Evolutionary conservation across 441 rosid species (phyloP).

Genomic region (Gossypium schwendimanii): DNA sequence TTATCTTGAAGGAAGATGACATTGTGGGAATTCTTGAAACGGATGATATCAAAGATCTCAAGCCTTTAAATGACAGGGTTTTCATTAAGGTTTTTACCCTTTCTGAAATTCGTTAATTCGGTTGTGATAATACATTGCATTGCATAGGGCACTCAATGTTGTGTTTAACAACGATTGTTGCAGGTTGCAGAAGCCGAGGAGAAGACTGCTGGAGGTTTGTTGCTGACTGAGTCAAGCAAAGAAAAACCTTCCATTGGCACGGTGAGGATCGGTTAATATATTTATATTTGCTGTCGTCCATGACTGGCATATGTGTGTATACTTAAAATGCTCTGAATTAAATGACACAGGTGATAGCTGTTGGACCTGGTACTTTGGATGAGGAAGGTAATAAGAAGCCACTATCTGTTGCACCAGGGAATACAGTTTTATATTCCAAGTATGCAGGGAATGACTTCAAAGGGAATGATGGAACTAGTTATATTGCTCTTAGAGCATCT

Average conservation of each 20-base stretch:
- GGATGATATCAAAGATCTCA: constrained; percentile 81
- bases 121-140: background rate
- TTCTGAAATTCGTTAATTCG: background rate
- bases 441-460: constrained; percentile 89
- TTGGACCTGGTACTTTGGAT: constrained; percentile 75
- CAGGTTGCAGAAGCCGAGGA: constrained; percentile 87
- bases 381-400: constrained; percentile 66
- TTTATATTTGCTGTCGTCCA: background rate
- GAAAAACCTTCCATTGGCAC: constrained; percentile 90
- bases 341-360: constrained; percentile 63
- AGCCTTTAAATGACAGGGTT: constrained; percentile 82
- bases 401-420: constrained; percentile 46
- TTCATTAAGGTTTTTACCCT: constrained; percentile 52
- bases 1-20: constrained; percentile 85
- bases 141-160: background rate
- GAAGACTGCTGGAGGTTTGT: constrained; percentile 88
- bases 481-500: constrained; percentile 72
- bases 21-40: constrained; percentile 86
- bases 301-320: background rate
- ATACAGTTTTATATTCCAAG: constrained; percentile 80
- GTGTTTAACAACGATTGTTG: constrained; percentile 11
- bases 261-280: constrained; percentile 25
- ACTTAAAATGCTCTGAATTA: background rate
- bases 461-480: constrained; percentile 67
- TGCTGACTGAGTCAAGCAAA: constrained; percentile 73